Base-by-base conservation (phyloP, 768 basidiomycete species). In the Tulasnella sp. region DNA sequence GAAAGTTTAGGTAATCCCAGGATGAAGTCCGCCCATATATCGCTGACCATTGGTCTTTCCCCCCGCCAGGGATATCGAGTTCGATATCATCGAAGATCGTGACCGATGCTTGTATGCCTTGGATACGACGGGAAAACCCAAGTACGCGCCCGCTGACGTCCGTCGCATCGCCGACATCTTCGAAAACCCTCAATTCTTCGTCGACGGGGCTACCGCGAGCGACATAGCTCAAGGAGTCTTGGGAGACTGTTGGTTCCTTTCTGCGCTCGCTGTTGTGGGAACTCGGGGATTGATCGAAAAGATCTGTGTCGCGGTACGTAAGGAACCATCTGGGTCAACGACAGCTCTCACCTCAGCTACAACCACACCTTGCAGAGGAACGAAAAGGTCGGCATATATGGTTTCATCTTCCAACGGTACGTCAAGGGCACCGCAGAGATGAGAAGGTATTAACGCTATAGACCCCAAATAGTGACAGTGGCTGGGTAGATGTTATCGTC, bases 391-490 rank as follows among this genome's bases (percentile, higher is more conserved):
- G 80, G 80, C 2, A 73, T 82, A 5, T 82, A 81, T 61, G 80
- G 80, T 1, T 82, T 79, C 65, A 74, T 81, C 49, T 81, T 82
- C 67, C 78, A n/a, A n/a, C n/a, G n/a, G n/a, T n/a, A n/a, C n/a
- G n/a, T n/a, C n/a, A n/a, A n/a, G n/a, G n/a, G n/a, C n/a, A n/a
- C n/a, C n/a, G n/a, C n/a, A n/a, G n/a, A n/a, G n/a, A n/a, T n/a
- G n/a, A n/a, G n/a, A n/a, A n/a, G n/a, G n/a, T n/a, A n/a, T n/a
- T n/a, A n/a, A n/a, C n/a, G n/a, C n/a, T n/a, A n/a, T n/a, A n/a
- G n/a, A n/a, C n/a, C n/a, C n/a, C n/a, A n/a, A n/a, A 76, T 66
- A 70, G 78, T 2, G 80, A 81, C 65, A 68, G 70, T 45, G 69
- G 71, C 21, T 81, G 80, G 80, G 76, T 76, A 15, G 71, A 74